Conservation (phyloP, 139 green algal species). For the Desmodesmus armatus region DNA sequence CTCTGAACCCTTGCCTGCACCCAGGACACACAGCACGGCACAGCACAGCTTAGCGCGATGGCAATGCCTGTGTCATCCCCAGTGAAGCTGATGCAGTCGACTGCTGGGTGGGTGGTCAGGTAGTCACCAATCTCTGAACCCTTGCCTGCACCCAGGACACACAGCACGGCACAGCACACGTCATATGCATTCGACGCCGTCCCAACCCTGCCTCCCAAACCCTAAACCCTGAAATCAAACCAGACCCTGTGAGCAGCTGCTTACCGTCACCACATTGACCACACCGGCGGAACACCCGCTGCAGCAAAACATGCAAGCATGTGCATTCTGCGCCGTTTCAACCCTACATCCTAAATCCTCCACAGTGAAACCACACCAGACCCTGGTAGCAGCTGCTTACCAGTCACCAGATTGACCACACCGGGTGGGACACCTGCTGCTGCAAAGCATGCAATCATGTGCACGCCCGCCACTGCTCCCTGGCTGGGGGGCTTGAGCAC, state of each 20-base stretch:
- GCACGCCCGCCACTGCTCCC: conserved; percentile 35
- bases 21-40: neutral
- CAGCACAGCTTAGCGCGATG: too few species aligned
- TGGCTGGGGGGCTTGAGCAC: conserved; percentile 93
- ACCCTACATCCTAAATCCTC: neutral
- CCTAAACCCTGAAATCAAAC: too few species aligned
- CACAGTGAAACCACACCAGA: neutral
- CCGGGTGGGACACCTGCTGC: conserved; percentile 24
- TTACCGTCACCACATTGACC: neutral
- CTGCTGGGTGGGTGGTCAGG: conserved; percentile 87
- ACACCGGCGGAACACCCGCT: neutral
- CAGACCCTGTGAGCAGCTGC: too few species aligned
- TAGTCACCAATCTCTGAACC: conserved; percentile 97
- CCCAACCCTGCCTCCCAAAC: too few species aligned
- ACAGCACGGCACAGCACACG: too few species aligned
- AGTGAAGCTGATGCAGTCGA: conserved; percentile 46
- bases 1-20: conserved; percentile 76
- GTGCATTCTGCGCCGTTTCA: neutral
- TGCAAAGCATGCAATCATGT: conserved; percentile 32
- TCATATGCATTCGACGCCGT: too few species aligned
- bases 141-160: conserved; percentile 43
- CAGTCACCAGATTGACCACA: conserved; percentile 22
- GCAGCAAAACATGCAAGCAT: neutral
- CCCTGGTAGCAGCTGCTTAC: neutral
- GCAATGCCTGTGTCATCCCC: conserved; percentile 40